Percentiles rank a stretch among this genome's conserved stretches.
phyloP scores from a whole-genome alignment of 192 early-diverging fungal species.

The Coemansia sp. region DNA sequence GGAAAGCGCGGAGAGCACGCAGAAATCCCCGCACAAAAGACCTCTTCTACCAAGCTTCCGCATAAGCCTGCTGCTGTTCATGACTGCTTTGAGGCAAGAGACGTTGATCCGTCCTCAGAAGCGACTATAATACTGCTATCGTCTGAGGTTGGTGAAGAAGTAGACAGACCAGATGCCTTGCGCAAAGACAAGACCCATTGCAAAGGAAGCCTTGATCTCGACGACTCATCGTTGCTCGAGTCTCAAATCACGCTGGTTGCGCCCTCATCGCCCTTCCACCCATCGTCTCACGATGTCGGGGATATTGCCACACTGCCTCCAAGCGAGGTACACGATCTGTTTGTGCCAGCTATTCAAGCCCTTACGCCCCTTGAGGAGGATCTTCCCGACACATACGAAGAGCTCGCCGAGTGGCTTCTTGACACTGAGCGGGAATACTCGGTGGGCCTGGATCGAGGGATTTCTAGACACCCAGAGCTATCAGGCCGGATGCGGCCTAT shows the following conservation, averaged over 20 bases:
- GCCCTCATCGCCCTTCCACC: slow-evolving; percentile 36
- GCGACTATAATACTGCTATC: slow-evolving; percentile 44
- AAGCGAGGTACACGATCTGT: slow-evolving; percentile 14
- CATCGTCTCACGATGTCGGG: neutral
- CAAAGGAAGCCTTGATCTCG: neutral
- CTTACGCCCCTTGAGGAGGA: slow-evolving; percentile 15
- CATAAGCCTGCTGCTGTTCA: slow-evolving; percentile 11
- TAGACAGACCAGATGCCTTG: neutral
- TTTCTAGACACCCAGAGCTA: slow-evolving; percentile 50
- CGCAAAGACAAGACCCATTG: neutral
- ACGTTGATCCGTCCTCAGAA: slow-evolving; percentile 35
- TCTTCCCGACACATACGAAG: slow-evolving; percentile 17
- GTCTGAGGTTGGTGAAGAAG: slow-evolving; percentile 21
- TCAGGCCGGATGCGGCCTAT: slow-evolving; percentile 56
- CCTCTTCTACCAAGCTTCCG: slow-evolving; percentile 2
- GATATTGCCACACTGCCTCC: neutral
- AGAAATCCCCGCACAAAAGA: neutral
- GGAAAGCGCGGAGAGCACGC: neutral
- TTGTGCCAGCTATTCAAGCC: slow-evolving; percentile 10
- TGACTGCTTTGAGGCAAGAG: neutral
- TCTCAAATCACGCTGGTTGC: slow-evolving; percentile 45
- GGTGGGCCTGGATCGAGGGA: slow-evolving; percentile 22
- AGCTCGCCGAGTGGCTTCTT: slow-evolving; percentile 26
- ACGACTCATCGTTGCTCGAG: slow-evolving; percentile 30
- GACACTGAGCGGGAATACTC: slow-evolving; percentile 31